Evolutionary conservation across 2,329 filamentous ascomycete genomes (phyloP).

Genomic region (Laburnicola sp.): DNA sequence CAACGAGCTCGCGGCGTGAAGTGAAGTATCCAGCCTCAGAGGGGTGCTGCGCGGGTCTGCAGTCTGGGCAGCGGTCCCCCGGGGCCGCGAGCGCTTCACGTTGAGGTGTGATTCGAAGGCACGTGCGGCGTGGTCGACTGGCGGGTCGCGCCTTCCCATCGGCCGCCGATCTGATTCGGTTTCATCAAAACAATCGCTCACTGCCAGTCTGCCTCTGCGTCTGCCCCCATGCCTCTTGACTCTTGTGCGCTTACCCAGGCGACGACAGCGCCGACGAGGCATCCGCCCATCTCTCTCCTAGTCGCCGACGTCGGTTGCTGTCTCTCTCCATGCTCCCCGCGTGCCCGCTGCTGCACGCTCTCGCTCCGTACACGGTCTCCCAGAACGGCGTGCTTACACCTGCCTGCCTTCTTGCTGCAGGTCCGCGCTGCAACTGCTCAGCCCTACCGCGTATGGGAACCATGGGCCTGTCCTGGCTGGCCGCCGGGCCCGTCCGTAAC

Average conservation of each 20-base stretch:
- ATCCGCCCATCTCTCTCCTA: too few species aligned
- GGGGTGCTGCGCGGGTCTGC: constrained; percentile 2
- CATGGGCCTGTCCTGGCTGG: constrained; percentile 21
- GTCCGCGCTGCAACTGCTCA: constrained; percentile 29
- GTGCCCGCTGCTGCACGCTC: background rate
- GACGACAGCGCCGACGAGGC: too few species aligned
- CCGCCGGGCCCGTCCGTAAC: constrained; percentile 32
- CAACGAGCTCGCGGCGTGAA: too few species aligned
- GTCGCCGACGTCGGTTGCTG: background rate
- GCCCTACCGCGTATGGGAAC: constrained; percentile 38
- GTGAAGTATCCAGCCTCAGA: too few species aligned
- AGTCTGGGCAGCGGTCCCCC: background rate
- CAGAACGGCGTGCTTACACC: constrained; percentile 10
- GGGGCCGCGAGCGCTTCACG: constrained; percentile 1
- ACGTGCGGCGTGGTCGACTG: constrained; percentile 6
- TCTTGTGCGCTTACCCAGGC: too few species aligned
- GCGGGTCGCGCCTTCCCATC: constrained; percentile 2
- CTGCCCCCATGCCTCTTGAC: too few species aligned
- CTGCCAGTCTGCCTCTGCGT: too few species aligned
- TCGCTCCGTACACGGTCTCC: constrained; percentile 7
- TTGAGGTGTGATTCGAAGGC: constrained; percentile 5
- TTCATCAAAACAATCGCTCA: constrained; percentile 8
- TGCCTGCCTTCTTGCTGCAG: constrained; percentile 22
- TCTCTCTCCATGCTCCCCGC: too few species aligned
- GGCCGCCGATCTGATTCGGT: constrained; percentile 2